Evolutionary conservation across 1,284 basidiomycete genomes (phyloP), one percentile per base, ranked within the genome.

Genomic region (Retiboletus flavoniger): DNA sequence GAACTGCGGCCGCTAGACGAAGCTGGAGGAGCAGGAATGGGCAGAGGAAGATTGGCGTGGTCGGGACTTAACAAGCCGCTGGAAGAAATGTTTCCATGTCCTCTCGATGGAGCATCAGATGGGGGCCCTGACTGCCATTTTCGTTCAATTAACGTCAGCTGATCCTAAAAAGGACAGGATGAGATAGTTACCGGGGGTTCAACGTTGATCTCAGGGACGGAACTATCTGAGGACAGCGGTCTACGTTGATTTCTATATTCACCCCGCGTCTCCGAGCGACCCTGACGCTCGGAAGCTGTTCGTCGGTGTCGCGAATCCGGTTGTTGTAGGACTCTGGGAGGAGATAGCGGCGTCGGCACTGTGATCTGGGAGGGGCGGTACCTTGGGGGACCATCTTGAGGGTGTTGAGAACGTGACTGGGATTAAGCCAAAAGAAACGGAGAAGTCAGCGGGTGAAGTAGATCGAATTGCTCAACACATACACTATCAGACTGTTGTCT

Each of bases 21-120:
- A 17, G 46, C 44, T 16, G 56, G 32, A 14, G 59, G 60, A 10
- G 51, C 51, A 47, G 70, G 57, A 3, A 64, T 9, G 10, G 68
- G 68, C 5, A 69, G 51, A 2, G 70, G 62, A 21, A 44, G 59
- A 46, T 71, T 38, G 32, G 70, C 70, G 6, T 69, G 69, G 32
- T 69, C 68, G 8, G 68, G 68, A 51, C 70, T 72, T 16, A 69
- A 46, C 29, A 69, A 41, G 21, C 54, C 61, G 50, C 24, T 57
- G 31, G 19, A 5, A 47, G 63, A 29, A 34, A 47, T 5, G 2
- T 48, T 35, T 32, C 54, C 55, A 39, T 35, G 64, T n/a, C 67
- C 68, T 24, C 71, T 58, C 19, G 69, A 72, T 21, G 68, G 68
- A 4, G 68, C 70, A 54, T 72, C 70, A 17, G 68, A 69, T 16